Evolutionary conservation across 2,329 filamentous ascomycete genomes (phyloP).

Genomic region (Calonectria fujianensis): DNA sequence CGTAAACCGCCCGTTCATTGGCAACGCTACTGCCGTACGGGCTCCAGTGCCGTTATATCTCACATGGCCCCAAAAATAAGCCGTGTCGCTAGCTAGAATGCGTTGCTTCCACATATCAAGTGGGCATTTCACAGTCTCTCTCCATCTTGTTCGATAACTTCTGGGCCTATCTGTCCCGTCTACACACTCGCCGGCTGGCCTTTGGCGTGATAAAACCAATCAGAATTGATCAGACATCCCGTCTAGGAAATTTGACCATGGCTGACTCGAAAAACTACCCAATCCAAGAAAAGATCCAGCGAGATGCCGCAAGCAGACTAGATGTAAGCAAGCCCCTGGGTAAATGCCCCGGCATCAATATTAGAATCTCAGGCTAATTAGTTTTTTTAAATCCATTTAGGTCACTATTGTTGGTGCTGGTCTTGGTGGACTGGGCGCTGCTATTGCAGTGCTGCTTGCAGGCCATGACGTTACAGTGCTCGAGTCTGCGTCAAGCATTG

Average conservation of each 20-base stretch:
- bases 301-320: conserved; percentile 40
- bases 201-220: neutral
- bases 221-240: neutral
- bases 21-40: neutral
- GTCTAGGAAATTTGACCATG: conserved; percentile 23
- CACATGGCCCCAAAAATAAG: conserved; percentile 18
- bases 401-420: conserved; percentile 53
- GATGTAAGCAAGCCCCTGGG: conserved; percentile 33
- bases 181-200: neutral
- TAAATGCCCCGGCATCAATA: neutral
- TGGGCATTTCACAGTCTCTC: conserved; percentile 3
- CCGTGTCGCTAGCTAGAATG: conserved; percentile 1
- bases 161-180: neutral
- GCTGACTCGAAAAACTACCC: conserved; percentile 26
- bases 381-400: conserved; percentile 1
- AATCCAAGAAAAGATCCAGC: conserved; percentile 41
- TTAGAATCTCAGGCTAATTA: conserved; percentile 7
- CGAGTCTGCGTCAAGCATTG: conserved; percentile 49
- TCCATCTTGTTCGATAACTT: neutral
- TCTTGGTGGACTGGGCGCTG: conserved; percentile 52
- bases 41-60: conserved; percentile 30
- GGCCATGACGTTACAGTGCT: conserved; percentile 54
- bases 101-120: conserved; percentile 21
- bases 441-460: conserved; percentile 50
- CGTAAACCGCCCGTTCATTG: conserved; percentile 22